These are phyloP conservation scores for Buddleja alternifolia DNA, from an alignment of 257 asterid genomes.

Conservation along the genomic window DNA sequence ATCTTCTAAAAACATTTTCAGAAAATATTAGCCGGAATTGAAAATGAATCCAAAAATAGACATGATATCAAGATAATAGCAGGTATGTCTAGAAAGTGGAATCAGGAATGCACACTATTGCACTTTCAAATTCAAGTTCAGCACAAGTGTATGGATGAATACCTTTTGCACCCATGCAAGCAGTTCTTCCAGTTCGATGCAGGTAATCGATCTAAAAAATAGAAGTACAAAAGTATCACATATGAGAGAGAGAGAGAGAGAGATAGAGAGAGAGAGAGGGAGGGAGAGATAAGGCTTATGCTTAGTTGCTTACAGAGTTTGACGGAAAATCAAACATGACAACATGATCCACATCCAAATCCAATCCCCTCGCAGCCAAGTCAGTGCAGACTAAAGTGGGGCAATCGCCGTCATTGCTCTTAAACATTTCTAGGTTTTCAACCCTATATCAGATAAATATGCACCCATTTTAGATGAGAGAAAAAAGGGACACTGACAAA, in stretches of 20 bases:
- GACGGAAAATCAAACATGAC: slow-evolving; percentile 95
- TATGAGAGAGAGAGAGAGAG: slow-evolving; percentile 16
- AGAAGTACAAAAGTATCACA: slow-evolving; percentile 21
- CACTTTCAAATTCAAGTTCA: no score
- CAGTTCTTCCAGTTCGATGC: slow-evolving; percentile 99
- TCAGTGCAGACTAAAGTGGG: slow-evolving; percentile 99
- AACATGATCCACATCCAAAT: slow-evolving; percentile 97
- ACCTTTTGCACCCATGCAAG: no score
- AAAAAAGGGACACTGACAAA: slow-evolving; percentile 8
- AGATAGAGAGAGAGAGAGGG: slow-evolving; percentile 1
- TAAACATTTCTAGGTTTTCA: slow-evolving; percentile 77
- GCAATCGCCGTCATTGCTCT: slow-evolving; percentile 89
- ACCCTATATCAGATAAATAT: slow-evolving; percentile 52
- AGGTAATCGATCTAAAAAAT: slow-evolving; percentile 82
- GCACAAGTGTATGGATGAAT: no score
- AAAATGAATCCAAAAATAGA: no score
- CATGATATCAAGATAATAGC: no score
- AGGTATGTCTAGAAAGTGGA: no score
- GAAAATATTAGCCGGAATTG: no score
- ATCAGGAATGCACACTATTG: no score
- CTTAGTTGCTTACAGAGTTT: slow-evolving; percentile 90
- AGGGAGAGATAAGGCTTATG: no score
- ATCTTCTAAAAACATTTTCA: no score
- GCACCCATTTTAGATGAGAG: no score
- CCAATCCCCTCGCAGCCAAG: slow-evolving; percentile 97